Conservation (phyloP, 2,329 filamentous ascomycete species). For the Colletotrichum costaricense region DNA sequence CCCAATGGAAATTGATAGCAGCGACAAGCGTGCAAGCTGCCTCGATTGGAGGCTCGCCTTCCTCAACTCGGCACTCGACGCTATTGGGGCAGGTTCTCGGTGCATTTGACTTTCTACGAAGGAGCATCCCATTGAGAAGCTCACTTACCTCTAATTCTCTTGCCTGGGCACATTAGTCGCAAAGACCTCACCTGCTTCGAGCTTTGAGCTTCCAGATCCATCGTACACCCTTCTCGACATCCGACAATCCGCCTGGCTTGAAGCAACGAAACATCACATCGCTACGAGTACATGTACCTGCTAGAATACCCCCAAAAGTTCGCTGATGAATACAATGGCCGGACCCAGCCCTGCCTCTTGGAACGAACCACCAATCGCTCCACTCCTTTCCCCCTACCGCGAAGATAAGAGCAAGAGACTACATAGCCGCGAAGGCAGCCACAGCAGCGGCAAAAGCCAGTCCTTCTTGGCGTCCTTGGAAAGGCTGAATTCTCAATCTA, state of each 20-base stretch:
- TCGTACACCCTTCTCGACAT: background rate
- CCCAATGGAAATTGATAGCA: background rate
- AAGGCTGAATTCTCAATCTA: background rate
- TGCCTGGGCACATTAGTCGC: background rate
- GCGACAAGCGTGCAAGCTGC: background rate
- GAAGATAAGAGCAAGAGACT: no score
- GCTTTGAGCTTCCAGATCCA: background rate
- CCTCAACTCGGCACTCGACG: background rate
- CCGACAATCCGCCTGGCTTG: background rate
- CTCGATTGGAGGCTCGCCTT: background rate
- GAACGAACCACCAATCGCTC: no score
- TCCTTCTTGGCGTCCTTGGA: background rate
- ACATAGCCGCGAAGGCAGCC: no score
- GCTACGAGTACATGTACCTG: background rate
- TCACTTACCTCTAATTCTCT: background rate
- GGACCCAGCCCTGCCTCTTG: no score
- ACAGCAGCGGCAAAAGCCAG: background rate
- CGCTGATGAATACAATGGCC: background rate
- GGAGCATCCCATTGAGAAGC: background rate
- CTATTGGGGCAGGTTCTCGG: background rate
- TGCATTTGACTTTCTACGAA: background rate
- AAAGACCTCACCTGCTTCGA: background rate
- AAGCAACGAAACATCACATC: background rate
- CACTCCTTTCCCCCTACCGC: no score
- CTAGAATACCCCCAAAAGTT: background rate